A percentile compares a stretch with the other conserved stretches of the same genome.
Conservation (phyloP, 768 basidiomycete genomes). For the Psilocybe azurescens region DNA sequence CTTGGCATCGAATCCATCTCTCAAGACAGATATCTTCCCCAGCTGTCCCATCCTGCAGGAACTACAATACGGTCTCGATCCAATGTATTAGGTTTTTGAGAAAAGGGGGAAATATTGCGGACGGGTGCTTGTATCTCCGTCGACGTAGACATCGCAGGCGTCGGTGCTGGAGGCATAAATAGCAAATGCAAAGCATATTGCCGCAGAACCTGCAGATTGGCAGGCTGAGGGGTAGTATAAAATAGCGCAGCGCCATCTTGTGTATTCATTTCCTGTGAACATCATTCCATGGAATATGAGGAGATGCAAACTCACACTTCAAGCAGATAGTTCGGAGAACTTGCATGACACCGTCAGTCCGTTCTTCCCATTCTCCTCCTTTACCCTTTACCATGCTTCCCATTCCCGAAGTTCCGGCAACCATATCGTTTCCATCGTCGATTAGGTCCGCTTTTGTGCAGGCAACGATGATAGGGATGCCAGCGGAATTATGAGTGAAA, state of each 20-base stretch:
- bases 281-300: not conserved
- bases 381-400: conserved; percentile 92
- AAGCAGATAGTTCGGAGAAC: conserved; percentile 91
- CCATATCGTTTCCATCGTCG: conserved; percentile 78
- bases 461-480: conserved; percentile 86
- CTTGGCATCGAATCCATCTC: conserved; percentile 91
- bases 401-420: conserved; percentile 81
- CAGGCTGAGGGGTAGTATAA: conserved; percentile 85
- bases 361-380: conserved; percentile 93
- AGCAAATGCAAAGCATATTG: conserved; percentile 85
- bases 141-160: conserved; percentile 61
- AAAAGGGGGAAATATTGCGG: conserved; percentile 87
- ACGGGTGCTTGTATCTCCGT: conserved; percentile 71
- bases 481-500: conserved; percentile 84
- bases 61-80: conserved; percentile 93
- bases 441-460: conserved; percentile 95
- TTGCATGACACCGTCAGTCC: conserved; percentile 95
- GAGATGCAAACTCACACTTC: conserved; percentile 68
- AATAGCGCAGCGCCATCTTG: conserved; percentile 92
- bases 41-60: conserved; percentile 97
- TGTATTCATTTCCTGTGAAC: not conserved
- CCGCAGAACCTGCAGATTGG: conserved; percentile 75
- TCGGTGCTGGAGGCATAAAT: conserved; percentile 78
- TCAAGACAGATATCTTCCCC: conserved; percentile 90
- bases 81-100: conserved; percentile 86